Evolutionary conservation across 169 alveolate species (phyloP).

Genomic region (Plasmodium sp.): DNA sequence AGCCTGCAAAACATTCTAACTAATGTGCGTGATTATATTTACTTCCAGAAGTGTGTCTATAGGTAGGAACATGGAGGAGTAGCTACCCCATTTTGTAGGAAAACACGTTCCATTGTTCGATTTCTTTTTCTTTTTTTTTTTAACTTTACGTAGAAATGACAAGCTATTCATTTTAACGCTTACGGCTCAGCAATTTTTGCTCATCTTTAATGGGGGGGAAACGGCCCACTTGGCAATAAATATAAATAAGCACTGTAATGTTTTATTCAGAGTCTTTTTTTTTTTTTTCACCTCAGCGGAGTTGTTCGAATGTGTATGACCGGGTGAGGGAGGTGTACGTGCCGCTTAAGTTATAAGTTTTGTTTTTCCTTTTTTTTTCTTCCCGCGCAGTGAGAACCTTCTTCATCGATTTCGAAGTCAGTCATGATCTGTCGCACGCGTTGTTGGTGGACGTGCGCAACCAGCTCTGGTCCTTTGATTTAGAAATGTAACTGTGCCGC

Average conservation of each 20-base stretch:
- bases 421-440: constrained; percentile 5
- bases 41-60: constrained; percentile 18
- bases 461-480: constrained; percentile 41
- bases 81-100: not conserved
- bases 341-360: not conserved
- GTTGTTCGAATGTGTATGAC: not conserved
- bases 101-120: not conserved
- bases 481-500: not conserved
- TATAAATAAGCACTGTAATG: constrained; percentile 47
- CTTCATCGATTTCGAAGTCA: constrained; percentile 32
- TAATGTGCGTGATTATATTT: constrained; percentile 29
- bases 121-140: constrained; percentile 15
- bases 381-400: constrained; percentile 15
- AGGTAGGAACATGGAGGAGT: constrained; percentile 2
- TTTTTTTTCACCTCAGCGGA: not conserved
- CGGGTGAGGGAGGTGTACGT: not conserved
- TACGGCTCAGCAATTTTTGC: constrained; percentile 53
- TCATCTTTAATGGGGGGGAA: constrained; percentile 28
- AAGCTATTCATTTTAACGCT: constrained; percentile 26
- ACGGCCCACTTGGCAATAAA: constrained; percentile 47
- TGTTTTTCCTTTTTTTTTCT: constrained; percentile 13
- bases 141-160: constrained; percentile 13
- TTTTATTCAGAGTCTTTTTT: not conserved
- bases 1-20: constrained; percentile 40
- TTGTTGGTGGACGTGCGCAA: constrained; percentile 23